Base-by-base conservation (phyloP, 2,329 filamentous ascomycete genomes). In the Monosporascus sp. region DNA sequence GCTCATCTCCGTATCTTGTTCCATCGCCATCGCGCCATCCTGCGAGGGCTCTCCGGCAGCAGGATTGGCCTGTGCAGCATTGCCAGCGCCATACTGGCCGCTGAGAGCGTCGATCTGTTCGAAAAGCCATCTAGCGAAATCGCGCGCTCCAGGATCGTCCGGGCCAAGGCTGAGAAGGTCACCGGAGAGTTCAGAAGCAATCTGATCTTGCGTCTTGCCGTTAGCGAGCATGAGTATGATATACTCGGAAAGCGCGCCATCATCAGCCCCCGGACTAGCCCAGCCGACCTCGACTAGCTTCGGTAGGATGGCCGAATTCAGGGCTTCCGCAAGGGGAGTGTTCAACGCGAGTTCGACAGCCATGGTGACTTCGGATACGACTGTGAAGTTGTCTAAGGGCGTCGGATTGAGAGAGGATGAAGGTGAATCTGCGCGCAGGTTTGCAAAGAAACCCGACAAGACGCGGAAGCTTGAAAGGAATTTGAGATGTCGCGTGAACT, bases 151-250 rank as follows among this genome's bases (percentile, higher is more conserved):
- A 49, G 88, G 84, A 63, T 97, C 93, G 55, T 96, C 91, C 47
- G 91, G 85, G 3, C 85, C 84, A 5, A 97, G 81, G 53, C 85
- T 85, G 3, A 99, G 81, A 43, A 99, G 81, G 64, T 99, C 94
- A 59, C 86, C 88, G 1, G 92, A 88, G 15, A 99, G 84, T 69
- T 99, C 94, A 44, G 83, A 78, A 9, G 91, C 88, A 60, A 99
- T 93, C 68, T 97, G 88, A 49, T 92, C 85, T 69, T 96, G 87
- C 4, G 88, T 91, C 72, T 96, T 97, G 64, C 92, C 91, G 73
- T 97, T 97, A 58, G 90, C 90, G 35, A 99, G 82, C 93, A 97
- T 97, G 58, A 97, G 84, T 55, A 97, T 88, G 61, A 99, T 94
- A 74, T 97, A 99, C 74, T 99, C 94, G 55, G 91, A 87, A 55